Base-by-base conservation (phyloP, 176 grass and related monocot species). In the Calamus simplicifolius region DNA sequence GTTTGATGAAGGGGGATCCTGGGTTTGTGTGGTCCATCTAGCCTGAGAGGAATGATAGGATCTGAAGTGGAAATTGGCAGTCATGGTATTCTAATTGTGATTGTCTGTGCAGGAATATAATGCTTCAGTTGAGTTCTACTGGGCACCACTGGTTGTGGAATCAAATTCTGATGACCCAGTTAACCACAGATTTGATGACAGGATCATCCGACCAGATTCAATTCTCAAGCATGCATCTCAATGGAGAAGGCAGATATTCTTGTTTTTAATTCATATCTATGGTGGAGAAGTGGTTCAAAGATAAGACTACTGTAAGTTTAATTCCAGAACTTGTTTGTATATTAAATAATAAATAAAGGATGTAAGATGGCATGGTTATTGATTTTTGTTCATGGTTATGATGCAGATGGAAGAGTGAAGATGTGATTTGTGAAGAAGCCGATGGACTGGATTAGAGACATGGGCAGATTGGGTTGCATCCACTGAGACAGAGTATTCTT, bases 111-210 rank as follows among this genome's bases (percentile, higher is more conserved):
- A 71, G 68, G 68, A 71, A 18, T 71, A 71, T 26, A 59, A 71
- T 30, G 68, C 56, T 28, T 50, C 54, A 1, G 43, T 71, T n/a
- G 68, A 71, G 56, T 71, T 71, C n/a, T 60, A 71, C 48, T 71
- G 68, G 68, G 68, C 68, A 5, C 70, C 70, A 1, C 18, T 73
- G 13, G 15, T 73, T 16, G 50, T 73, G 3, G 70, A 73, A 31
- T 73, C 70, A 10, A 73, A 73, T 16, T 73, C 57, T 17, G 70
- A 73, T 55, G 70, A 73, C 19, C 70, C 70, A n/a, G 50, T 73
- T 8, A 52, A 48, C 28, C 70, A 73, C 27, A 52, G 50, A 38
- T 17, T 55, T 38, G 15, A 19, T 4, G 51, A 63, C 18, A 51
- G 70, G 29, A 73, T 63, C 58, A 73, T 73, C 26, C 58, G 59